Conservation (phyloP, 139 green algal species). For the Raphidocelis subcapitata region DNA sequence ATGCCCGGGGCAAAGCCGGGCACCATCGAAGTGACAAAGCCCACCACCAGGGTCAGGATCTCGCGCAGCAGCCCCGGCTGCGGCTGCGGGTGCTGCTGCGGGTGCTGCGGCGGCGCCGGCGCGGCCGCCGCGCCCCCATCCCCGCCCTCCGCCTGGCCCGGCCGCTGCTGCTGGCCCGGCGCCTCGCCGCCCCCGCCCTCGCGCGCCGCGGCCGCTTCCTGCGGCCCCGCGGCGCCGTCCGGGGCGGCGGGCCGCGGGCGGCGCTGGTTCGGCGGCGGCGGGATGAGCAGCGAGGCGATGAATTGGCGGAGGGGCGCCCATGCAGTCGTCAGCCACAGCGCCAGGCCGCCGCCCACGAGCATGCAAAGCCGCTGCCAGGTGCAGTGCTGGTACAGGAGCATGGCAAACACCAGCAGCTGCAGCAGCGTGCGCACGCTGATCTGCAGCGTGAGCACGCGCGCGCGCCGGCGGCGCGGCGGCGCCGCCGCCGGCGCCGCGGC, state of each 20-base stretch:
- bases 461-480: constrained; percentile 23
- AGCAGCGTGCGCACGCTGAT: constrained; percentile 66
- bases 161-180: too few species aligned
- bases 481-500: too few species aligned
- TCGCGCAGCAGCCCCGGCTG: constrained; percentile 52
- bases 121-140: neutral
- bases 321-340: constrained; percentile 57
- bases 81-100: neutral
- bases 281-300: constrained; percentile 17
- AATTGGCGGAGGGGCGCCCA: constrained; percentile 49
- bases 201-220: too few species aligned
- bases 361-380: constrained; percentile 60
- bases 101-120: constrained; percentile 1
- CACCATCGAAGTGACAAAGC: constrained; percentile 83
- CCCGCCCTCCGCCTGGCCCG: neutral
- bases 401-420: constrained; percentile 60
- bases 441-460: constrained; percentile 52
- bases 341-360: constrained; percentile 43
- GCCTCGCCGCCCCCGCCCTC: too few species aligned
- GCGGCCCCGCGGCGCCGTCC: too few species aligned
- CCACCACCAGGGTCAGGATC: constrained; percentile 69
- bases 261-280: constrained; percentile 6
- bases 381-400: constrained; percentile 78
- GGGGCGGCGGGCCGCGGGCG: too few species aligned
- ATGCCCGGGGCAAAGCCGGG: constrained; percentile 77